Evolutionary conservation across 2,329 filamentous ascomycete species (phyloP).

Genomic region (Ophiostoma angusticollis): DNA sequence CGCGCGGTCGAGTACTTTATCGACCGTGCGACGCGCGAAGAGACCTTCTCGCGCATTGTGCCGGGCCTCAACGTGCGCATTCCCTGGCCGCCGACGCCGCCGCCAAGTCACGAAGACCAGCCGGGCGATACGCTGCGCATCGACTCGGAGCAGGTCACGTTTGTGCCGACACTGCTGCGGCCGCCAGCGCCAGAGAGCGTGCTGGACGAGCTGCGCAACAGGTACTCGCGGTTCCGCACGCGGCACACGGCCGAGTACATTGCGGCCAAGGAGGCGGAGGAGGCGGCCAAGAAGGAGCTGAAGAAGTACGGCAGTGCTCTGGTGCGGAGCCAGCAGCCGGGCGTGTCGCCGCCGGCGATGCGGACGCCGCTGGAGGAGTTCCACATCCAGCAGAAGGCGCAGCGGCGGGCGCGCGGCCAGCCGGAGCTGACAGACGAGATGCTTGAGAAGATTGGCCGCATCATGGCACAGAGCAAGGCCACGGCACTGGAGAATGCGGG

Average conservation of each 20-base stretch:
- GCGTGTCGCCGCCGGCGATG: conserved; percentile 28
- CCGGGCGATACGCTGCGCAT: conserved; percentile 61
- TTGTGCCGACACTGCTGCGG: conserved; percentile 61
- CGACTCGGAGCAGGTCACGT: conserved; percentile 62
- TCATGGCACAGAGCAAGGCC: conserved; percentile 41
- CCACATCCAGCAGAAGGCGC: conserved; percentile 39
- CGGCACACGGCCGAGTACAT: conserved; percentile 67
- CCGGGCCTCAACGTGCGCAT: conserved; percentile 60
- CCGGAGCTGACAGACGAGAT: conserved; percentile 44
- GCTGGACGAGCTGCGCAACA: conserved; percentile 74
- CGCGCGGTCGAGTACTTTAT: conserved; percentile 36
- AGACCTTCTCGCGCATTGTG: conserved; percentile 46
- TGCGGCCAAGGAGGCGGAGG: conserved; percentile 29
- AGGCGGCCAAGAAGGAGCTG: conserved; percentile 14
- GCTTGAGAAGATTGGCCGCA: conserved; percentile 48
- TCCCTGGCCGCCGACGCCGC: conserved; percentile 53
- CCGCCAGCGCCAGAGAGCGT: conserved; percentile 69
- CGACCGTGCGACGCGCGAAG: conserved; percentile 36
- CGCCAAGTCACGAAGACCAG: conserved; percentile 40
- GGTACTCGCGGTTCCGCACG: conserved; percentile 69
- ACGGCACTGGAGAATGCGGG: conserved; percentile 3
- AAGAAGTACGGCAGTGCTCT: conserved; percentile 11
- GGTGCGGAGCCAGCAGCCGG: conserved; percentile 18
- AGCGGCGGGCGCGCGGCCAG: conserved; percentile 39
- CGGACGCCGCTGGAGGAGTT: conserved; percentile 47